Base-by-base conservation (phyloP, 208 protist species). In the Leishmania turanica region DNA sequence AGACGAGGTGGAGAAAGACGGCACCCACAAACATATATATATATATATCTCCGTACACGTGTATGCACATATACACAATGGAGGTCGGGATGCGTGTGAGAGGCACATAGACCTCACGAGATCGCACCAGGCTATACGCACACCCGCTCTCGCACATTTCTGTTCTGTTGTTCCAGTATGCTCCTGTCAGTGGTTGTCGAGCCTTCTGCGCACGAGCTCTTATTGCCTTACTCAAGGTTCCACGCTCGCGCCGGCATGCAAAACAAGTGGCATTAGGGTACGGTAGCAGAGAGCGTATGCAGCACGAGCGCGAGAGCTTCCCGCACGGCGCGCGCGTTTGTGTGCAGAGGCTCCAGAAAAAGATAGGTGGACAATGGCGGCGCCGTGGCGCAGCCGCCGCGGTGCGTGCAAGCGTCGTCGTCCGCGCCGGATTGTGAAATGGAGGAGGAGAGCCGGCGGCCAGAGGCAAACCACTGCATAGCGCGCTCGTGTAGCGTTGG, bases 271-370 rank as follows among this genome's bases (percentile, higher is more conserved):
- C 1, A n/a, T 54, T 34, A 76, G 47, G 60, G 4, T 24, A 70
- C 62, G 45, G 60, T 53, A 75, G 81, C 76, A 60, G 72, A 81
- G 53, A 85, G 77, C 17, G 82, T 80, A 8, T 49, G 42, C 13
- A 77, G 19, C n/a, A 85, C 47, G 21, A 85, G 82, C 13, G 49
- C 45, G 11, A 85, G 51, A 13, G 82, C 70, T 69, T 85, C 82
- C 5, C 82, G 77, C 11, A 85, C 72, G 31, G 72, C 72, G 21
- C 73, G 77, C 60, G 65, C 42, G 72, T 85, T 85, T 11, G 82
- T 79, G 77, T 42, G 42, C 1, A 85, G 72, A 15, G 82, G 82
- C 77, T 85, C 82, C 3, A 81, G 27, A 65, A 85, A 66, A 13
- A 71, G 77, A 21, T 7, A n/a, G 5, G 13, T 24, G 27, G 51